These are phyloP conservation scores for Volvox carteri DNA, from an alignment of 163 green algal species.

Conservation along the genomic window DNA sequence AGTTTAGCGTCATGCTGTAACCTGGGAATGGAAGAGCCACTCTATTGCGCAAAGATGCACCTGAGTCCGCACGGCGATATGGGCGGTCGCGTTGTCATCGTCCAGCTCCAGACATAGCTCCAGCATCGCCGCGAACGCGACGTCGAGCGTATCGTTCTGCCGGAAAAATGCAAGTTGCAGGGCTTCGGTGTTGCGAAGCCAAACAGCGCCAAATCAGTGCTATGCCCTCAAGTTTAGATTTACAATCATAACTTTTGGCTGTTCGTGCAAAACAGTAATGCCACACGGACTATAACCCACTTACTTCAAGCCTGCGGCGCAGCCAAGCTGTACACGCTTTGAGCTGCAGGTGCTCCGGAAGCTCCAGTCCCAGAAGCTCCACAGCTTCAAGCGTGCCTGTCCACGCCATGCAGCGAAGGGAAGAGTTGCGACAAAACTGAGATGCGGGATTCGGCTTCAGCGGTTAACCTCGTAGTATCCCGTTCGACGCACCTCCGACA, in stretches of 20 bases:
- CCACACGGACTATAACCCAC: no score
- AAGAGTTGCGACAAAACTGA: no score
- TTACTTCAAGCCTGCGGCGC: not conserved
- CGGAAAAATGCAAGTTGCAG: no score
- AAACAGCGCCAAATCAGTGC: no score
- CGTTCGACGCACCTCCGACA: slow-evolving; percentile 29
- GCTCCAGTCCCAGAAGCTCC: not conserved
- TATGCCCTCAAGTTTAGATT: no score
- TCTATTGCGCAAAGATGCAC: not conserved
- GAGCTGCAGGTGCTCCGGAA: slow-evolving; percentile 44
- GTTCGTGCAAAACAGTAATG: no score
- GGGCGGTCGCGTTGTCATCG: not conserved
- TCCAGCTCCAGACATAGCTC: not conserved
- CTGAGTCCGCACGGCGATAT: slow-evolving; percentile 14
- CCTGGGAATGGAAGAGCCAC: no score
- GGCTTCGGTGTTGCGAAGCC: no score
- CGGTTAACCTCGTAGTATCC: no score
- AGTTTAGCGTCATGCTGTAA: no score
- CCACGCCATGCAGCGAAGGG: not conserved
- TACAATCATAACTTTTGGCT: no score
- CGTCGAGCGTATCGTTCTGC: slow-evolving; percentile 7
- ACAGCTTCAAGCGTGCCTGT: slow-evolving; percentile 22
- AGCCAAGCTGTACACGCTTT: slow-evolving; percentile 31
- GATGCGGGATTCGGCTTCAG: no score
- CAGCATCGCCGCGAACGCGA: slow-evolving; percentile 5